Evolutionary conservation across 2,329 filamentous ascomycete genomes (phyloP).

Genomic region (Aspergillus piperis): DNA sequence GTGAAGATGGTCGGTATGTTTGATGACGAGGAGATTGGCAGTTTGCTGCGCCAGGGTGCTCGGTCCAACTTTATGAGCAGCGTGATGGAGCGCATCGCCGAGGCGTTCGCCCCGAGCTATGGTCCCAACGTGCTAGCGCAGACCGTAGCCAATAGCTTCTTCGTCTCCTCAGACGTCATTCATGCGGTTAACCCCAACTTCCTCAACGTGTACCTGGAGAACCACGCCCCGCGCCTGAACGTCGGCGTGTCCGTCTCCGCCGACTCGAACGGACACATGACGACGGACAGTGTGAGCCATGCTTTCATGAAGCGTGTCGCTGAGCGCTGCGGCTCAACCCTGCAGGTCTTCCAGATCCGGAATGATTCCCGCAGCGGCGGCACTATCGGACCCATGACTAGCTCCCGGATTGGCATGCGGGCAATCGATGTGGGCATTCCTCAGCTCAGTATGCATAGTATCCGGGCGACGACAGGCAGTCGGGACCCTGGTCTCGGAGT

Average conservation of each 20-base stretch:
- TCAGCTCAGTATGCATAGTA: constrained; percentile 91
- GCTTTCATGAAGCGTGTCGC: constrained; percentile 78
- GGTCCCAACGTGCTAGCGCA: constrained; percentile 66
- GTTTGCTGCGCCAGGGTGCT: constrained; percentile 84
- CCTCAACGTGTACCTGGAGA: constrained; percentile 74
- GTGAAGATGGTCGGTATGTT: constrained; percentile 94
- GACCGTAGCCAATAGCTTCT: constrained; percentile 88
- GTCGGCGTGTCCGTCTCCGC: constrained; percentile 77
- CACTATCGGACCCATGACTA: constrained; percentile 92
- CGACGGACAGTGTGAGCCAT: constrained; percentile 83
- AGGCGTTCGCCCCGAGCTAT: constrained; percentile 55
- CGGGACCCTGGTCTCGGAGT: constrained; percentile 86
- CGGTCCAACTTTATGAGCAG: constrained; percentile 82
- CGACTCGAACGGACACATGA: constrained; percentile 94
- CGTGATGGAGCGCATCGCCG: constrained; percentile 77
- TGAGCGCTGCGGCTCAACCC: constrained; percentile 67
- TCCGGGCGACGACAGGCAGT: constrained; percentile 82
- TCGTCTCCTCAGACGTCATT: constrained; percentile 88
- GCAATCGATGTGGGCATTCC: constrained; percentile 86
- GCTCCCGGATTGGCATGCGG: constrained; percentile 74
- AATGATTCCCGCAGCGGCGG: constrained; percentile 89
- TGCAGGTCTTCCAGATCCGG: constrained; percentile 91
- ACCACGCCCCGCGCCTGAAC: constrained; percentile 86
- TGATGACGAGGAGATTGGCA: constrained; percentile 96
- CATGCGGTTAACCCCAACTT: constrained; percentile 97